Evolutionary conservation across 2,329 filamentous ascomycete genomes (phyloP), one percentile per base, ranked within the genome.

Genomic region (Coleophoma eucalyptorum): DNA sequence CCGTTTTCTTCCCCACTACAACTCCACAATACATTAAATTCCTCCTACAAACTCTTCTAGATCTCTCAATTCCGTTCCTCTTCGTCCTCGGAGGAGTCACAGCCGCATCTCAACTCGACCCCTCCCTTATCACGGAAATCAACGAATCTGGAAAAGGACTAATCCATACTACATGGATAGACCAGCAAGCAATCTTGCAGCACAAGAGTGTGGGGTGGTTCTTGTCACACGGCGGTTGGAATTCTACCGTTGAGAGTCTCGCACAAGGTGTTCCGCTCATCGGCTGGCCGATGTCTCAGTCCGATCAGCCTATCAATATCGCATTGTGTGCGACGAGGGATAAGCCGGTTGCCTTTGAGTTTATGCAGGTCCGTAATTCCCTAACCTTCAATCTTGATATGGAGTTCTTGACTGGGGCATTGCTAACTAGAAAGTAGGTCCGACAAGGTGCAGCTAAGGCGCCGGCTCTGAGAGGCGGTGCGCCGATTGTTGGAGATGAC

Each of bases 171-270:
- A n/a, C 35, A 26, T 52, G 43, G 50, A 18, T 49, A n/a, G 46
- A 52, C 32, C 50, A 52, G 16, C 50, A 49, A 46, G 46, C 46
- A 7, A 42, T 52, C 18, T 32, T 52, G 12, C 21, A 49, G 16
- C 50, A 52, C 32, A 15, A n/a, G 4, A 15, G 40, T 19, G 37
- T 49, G 1, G 46, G 50, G 15, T 52, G 42, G 46, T 49, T 52
- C 37, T 40, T 52, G n/a, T 42, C 46, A 4, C 50, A 52, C 16
- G 42, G 34, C 1, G 50, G 46, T 18, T 52, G 46, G 50, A 49
- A 52, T 21, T 46, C 42, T 10, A 46, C 41, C 13, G 32, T 33
- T 3, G 50, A 52, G 37, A 46, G 33, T 21, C 20, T 49, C 7
- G 32, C 21, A 2, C 46, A 49, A 33, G 42, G 43, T 20, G 47